Percentiles rank a stretch among this genome's conserved stretches.
Conservation (phyloP, 176 grass and related monocot genomes). For the Alopecurus myosuroides region DNA sequence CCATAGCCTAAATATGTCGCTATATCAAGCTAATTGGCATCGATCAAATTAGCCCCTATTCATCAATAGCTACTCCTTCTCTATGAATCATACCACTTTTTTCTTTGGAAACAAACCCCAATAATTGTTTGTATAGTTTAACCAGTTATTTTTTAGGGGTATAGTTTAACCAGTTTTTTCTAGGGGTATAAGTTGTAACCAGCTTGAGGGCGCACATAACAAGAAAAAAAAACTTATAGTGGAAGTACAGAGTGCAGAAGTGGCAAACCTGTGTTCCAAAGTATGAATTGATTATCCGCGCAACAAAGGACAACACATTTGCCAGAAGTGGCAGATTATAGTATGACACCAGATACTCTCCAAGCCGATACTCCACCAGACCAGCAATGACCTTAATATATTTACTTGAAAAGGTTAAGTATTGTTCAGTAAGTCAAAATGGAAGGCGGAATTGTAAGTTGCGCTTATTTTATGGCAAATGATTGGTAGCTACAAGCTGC, state of each 20-base stretch:
- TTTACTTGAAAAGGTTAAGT: slow-evolving; percentile 1
- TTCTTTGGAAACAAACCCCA: neutral
- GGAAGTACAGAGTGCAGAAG: slow-evolving; percentile 1
- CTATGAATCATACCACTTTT: neutral
- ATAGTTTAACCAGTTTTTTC: too few species aligned
- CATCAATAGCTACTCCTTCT: neutral
- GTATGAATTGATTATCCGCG: slow-evolving; percentile 88
- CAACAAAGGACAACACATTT: slow-evolving; percentile 65
- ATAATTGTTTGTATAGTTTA: neutral
- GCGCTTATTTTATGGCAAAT: neutral
- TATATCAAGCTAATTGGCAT: neutral
- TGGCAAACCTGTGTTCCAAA: slow-evolving; percentile 91
- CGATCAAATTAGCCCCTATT: neutral
- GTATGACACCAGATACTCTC: slow-evolving; percentile 67
- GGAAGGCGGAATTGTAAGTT: neutral
- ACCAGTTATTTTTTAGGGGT: too few species aligned
- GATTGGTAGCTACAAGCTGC: neutral
- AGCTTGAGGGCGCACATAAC: neutral
- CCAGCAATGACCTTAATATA: slow-evolving; percentile 86
- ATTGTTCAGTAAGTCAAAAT: neutral
- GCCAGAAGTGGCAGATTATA: slow-evolving; percentile 75
- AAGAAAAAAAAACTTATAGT: neutral
- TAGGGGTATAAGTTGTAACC: too few species aligned
- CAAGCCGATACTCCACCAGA: slow-evolving; percentile 87
- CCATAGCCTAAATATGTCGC: neutral